phyloP scores from a whole-genome alignment of 768 basidiomycete species.

The Lactarius sp. region DNA sequence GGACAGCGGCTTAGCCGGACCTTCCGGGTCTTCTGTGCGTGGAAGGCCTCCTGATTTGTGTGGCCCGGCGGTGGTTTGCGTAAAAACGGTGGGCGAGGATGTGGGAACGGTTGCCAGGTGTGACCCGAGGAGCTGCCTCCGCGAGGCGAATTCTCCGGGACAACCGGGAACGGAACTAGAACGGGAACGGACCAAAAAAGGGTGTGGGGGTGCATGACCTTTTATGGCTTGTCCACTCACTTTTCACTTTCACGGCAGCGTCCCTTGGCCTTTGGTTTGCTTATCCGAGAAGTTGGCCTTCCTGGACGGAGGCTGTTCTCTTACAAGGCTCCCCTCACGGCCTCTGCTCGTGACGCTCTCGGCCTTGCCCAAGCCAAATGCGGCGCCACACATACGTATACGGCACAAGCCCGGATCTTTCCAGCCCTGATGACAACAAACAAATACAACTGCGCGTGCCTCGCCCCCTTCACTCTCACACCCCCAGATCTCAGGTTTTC shows the following conservation, averaged over 20 bases:
- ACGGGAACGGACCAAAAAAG: conserved; percentile 1
- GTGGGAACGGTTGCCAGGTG: conserved; percentile 21
- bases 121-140: conserved; percentile 1
- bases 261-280: not conserved
- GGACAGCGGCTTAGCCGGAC: conserved; percentile 45
- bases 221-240: conserved; percentile 3
- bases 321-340: not conserved
- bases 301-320: not conserved
- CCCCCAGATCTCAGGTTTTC: conserved; percentile 17
- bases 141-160: not conserved
- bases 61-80: not conserved
- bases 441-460: conserved; percentile 3
- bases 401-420: conserved; percentile 22
- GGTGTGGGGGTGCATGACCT: conserved; percentile 6
- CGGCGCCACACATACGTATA: conserved; percentile 5
- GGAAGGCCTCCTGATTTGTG: conserved; percentile 41
- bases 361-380: conserved; percentile 8
- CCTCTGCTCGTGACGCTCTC: not conserved
- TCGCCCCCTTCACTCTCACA: not conserved
- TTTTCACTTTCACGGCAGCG: not conserved
- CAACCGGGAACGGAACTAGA: not conserved
- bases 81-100: conserved; percentile 2
- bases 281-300: conserved; percentile 11
- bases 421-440: conserved; percentile 10
- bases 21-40: conserved; percentile 51